Base-by-base conservation (phyloP, 306 rosid species). In the Glycine tomentella region DNA sequence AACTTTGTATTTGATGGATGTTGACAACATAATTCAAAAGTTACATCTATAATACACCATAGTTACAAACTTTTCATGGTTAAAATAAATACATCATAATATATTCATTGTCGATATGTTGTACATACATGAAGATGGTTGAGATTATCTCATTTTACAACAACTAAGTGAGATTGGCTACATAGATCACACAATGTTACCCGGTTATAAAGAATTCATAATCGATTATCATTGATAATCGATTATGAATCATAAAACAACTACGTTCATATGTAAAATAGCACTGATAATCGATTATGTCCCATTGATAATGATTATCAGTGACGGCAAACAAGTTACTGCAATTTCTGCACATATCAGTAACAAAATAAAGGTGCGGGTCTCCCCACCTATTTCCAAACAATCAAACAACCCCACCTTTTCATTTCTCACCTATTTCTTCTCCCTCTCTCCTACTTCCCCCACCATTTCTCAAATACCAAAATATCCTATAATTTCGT, bases 1-100 rank as follows among this genome's bases (percentile, higher is more conserved):
- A 64, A 40, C 17, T 53, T 71, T 36, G 44, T 16, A 42, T 69
- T 62, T 34, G 78, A 64, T 61, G 51, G 58, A 68, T 50, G 17
- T 17, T 50, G 76, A 56, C 14, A 58, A 76, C 57, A 46, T 68
- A 11, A 70, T 11, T 25, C 10, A 55, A 58, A 44, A 38, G 33
- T 65, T 53, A 17, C 57, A 49, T 40, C 36, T 20, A 66, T 4
- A 74, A 33, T 25, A 31, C 69, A 63, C 8, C 3, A 9, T 9
- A 61, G 36, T 55, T 9, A 55, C 58, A 80, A 40, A 80, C 34
- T 9, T 49, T 4, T 9, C 31, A 7, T 3, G 51, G 25, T 11
- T 36, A 33, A 62, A 13, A 61, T 53, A 4, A 36, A 56, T 67
- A 75, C 38, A 68, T 50, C 44, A 42, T 45, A 58, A 59, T 57